Base-by-base conservation (phyloP, 768 basidiomycete species). In the Tylopilus felleus region DNA sequence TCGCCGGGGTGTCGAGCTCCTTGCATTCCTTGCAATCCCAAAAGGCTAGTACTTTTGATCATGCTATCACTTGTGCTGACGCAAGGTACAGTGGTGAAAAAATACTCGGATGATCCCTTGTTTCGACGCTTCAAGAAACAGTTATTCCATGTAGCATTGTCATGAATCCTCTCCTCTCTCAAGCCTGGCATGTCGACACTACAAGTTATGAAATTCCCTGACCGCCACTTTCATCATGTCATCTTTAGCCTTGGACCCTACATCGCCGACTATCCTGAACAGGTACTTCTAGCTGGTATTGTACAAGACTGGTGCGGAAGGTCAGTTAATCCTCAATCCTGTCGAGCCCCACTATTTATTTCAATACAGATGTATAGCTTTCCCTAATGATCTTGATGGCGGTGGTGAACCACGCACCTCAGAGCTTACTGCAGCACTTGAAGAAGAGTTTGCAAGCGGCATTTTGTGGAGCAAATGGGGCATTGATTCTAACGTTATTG, bases 21-120 rank as follows among this genome's bases (percentile, higher is more conserved):
- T 61, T 4, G 61, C 43, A 0, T 74, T 73, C 48, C 53, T 73
- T 5, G 57, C 68, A 1, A 67, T 73, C 22, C 64, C 68, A 8
- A 70, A 71, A 58, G 42, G 67, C 42, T 4, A 35, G 33, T 33
- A 27, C 19, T 35, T 10, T 13, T 14, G 16, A 19, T 9, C 5
- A 27, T 27, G 25, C 16, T 39, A 19, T 17, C n/a, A 8, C 17
- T 39, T 27, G 25, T 27, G 25, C 25, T 27, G 25, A 27, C 7
- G 25, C 25, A 27, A 27, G 25, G 25, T 27, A 27, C 25, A 33
- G 31, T 14, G 10, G 13, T 33, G 9, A 35, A 35, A 35, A 35
- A 35, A 27, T 27, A 27, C 25, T 27, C 7, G 33, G 17, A 40
- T 21, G 16, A 21, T 21, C n/a, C n/a, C 5, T 5, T 10, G 4